Percentiles rank a stretch among this genome's conserved stretches.
These are phyloP conservation scores for Marchantia polymorpha DNA, from an alignment of 225 moss, liverwort and hornwort species.

Conservation along the genomic window DNA sequence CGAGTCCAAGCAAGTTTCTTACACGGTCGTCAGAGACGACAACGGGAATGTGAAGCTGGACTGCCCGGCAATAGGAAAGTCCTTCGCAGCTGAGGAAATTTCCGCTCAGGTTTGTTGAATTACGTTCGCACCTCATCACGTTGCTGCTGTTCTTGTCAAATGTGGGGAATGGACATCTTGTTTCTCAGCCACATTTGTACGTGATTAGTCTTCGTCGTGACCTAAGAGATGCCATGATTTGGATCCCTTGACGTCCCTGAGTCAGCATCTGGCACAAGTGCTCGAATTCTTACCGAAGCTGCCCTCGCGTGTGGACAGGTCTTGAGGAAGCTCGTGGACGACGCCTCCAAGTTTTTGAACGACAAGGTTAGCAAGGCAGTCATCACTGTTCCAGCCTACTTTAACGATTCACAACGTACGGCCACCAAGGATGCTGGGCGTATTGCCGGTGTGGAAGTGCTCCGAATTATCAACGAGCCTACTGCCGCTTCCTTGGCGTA, in stretches of 20 bases:
- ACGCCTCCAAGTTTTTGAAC: constrained; percentile 92
- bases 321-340: constrained; percentile 79
- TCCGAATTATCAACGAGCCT: constrained; percentile 95
- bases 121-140: no score
- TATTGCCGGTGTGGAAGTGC: constrained; percentile 79
- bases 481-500: constrained; percentile 91
- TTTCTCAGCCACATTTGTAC: no score
- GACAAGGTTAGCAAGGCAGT: constrained; percentile 92
- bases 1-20: constrained; percentile 93
- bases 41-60: constrained; percentile 93
- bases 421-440: constrained; percentile 94
- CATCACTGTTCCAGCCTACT: constrained; percentile 92
- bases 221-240: no score
- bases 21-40: constrained; percentile 69
- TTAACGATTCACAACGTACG: constrained; percentile 87
- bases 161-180: background rate
- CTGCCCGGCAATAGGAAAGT: constrained; percentile 95
- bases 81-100: constrained; percentile 94
- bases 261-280: no score
- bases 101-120: constrained; percentile 75
- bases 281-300: no score
- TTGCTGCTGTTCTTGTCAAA: background rate
- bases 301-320: constrained; percentile 41
- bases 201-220: no score
- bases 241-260: no score